phyloP scores from a whole-genome alignment of 1,139 yeast genomes.

The Yamadazyma dushanensis region DNA sequence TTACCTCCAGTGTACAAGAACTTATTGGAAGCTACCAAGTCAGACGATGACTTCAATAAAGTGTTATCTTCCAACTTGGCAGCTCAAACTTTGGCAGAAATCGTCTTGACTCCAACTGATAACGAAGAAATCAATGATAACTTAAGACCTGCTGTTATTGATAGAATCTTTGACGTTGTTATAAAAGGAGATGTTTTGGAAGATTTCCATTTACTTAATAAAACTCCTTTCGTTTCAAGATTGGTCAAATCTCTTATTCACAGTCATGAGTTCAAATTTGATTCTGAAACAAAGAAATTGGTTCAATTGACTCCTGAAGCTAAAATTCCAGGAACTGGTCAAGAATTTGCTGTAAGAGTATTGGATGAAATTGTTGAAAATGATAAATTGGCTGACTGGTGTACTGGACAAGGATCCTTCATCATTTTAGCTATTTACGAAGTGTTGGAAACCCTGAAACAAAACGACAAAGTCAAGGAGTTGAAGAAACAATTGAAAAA shows the following conservation, averaged over 20 bases:
- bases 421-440: slow-evolving; percentile 73
- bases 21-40: slow-evolving; percentile 43
- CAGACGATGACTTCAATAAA: slow-evolving; percentile 25
- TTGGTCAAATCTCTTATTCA: slow-evolving; percentile 77
- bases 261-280: slow-evolving; percentile 57
- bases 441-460: slow-evolving; percentile 37
- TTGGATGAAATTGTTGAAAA: slow-evolving; percentile 50
- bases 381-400: slow-evolving; percentile 61
- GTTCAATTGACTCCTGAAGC: slow-evolving; percentile 39
- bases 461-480: slow-evolving; percentile 35
- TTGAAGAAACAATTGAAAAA: slow-evolving; percentile 57
- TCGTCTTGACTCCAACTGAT: slow-evolving; percentile 46
- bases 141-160: slow-evolving; percentile 53
- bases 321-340: slow-evolving; percentile 57
- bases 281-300: slow-evolving; percentile 68
- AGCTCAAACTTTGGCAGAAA: slow-evolving; percentile 78
- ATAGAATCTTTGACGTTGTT: slow-evolving; percentile 51
- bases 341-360: slow-evolving; percentile 57
- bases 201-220: slow-evolving; percentile 63
- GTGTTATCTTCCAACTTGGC: slow-evolving; percentile 73
- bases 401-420: slow-evolving; percentile 75
- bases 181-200: slow-evolving; percentile 74
- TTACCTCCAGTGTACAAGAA: slow-evolving; percentile 65
- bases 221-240: slow-evolving; percentile 73
- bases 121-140: slow-evolving; percentile 44